phyloP scores from a whole-genome alignment of 1,139 yeast species.

The Candida buenavistaensis region DNA sequence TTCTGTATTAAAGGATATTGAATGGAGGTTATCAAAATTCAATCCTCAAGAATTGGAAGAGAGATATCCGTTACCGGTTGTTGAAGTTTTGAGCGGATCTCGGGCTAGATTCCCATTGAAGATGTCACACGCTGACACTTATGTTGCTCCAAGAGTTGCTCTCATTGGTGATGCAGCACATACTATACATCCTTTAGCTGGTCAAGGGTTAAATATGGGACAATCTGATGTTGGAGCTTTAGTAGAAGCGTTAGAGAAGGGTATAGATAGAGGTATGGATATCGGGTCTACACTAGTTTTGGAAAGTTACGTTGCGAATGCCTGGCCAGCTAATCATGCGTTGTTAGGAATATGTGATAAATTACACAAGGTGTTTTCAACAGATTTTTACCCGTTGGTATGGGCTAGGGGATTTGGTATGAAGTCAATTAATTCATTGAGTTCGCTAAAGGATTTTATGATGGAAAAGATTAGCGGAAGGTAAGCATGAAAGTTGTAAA shows the following conservation, averaged over 20 bases:
- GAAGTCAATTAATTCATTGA: constrained; percentile 61
- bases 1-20: constrained; percentile 59
- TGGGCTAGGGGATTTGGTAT: constrained; percentile 75
- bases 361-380: constrained; percentile 81
- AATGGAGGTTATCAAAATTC: constrained; percentile 65
- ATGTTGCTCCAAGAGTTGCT: constrained; percentile 81
- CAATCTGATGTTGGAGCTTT: constrained; percentile 84
- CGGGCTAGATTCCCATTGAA: constrained; percentile 89
- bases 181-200: constrained; percentile 95
- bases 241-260: constrained; percentile 66
- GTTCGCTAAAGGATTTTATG: constrained; percentile 57
- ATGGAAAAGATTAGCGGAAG: constrained; percentile 35
- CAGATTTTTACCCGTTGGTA: constrained; percentile 73
- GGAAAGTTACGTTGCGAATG: constrained; percentile 80
- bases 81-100: constrained; percentile 59
- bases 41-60: constrained; percentile 49
- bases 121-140: constrained; percentile 87
- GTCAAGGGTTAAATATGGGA: constrained; percentile 99
- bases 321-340: constrained; percentile 78
- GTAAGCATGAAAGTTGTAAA: constrained; percentile 10
- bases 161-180: constrained; percentile 98
- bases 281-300: constrained; percentile 81
- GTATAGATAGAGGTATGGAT: constrained; percentile 78
- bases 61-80: constrained; percentile 65
- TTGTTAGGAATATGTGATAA: constrained; percentile 89